phyloP scores from a whole-genome alignment of 441 rosid genomes.

The Dalechampia spathulata region DNA sequence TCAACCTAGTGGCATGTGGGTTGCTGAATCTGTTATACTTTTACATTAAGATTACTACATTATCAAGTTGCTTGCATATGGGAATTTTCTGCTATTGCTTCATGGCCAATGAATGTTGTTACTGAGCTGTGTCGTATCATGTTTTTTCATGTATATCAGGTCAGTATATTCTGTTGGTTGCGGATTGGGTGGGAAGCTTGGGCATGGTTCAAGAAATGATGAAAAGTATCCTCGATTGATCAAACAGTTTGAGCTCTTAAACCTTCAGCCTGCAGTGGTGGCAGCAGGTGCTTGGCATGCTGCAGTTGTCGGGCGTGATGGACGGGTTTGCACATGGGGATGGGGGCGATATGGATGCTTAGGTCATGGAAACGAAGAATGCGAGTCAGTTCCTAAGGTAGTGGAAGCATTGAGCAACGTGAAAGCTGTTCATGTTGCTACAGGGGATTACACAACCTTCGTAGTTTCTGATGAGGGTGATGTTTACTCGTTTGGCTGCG shows the following conservation, averaged over 20 bases:
- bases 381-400: constrained; percentile 77
- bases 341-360: constrained; percentile 99
- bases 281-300: constrained; percentile 99
- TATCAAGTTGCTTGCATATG: too few relatives aligned
- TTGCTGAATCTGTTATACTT: too few relatives aligned
- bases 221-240: constrained; percentile 89
- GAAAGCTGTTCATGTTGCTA: constrained; percentile 87
- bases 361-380: constrained; percentile 92
- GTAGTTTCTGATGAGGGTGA: constrained; percentile 85
- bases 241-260: constrained; percentile 61
- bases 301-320: constrained; percentile 89
- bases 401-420: constrained; percentile 68
- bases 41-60: too few relatives aligned
- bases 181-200: constrained; percentile 97
- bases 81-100: too few relatives aligned
- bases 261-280: constrained; percentile 78
- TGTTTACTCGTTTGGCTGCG: constrained; percentile 91
- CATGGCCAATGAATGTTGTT: too few relatives aligned
- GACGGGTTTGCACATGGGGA: constrained; percentile 98
- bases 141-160: constrained; percentile 35
- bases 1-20: constrained; percentile 97
- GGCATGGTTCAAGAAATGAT: constrained; percentile 85
- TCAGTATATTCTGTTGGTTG: constrained; percentile 97
- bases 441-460: constrained; percentile 92
- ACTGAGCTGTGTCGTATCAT: too few relatives aligned